Base-by-base conservation (phyloP, 2,329 filamentous ascomycete genomes). In the Diaporthe vexans region DNA sequence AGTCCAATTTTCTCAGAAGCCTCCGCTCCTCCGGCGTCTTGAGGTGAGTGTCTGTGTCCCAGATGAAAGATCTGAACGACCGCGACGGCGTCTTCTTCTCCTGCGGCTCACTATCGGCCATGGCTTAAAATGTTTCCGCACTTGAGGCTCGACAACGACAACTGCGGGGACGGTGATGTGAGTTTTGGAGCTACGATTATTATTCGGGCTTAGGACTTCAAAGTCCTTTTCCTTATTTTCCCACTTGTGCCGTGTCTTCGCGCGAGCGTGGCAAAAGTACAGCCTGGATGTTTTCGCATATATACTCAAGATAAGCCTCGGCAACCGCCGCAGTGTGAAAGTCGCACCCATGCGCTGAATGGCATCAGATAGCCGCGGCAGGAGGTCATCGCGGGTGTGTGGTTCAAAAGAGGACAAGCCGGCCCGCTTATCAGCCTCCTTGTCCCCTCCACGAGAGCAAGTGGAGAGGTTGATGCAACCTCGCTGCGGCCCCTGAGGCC, bases 1-100 rank as follows among this genome's bases (percentile, higher is more conserved):
- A 57, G 74, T 81, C 80, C 29, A 81, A 74, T 73, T 81, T 81
- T 26, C 75, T 75, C 7, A 81, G 73, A 9, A 81, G 75, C 15
- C 54, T 72, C 5, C 77, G 75, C 73, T 81, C 80, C 26, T 78
- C 78, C 5, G 74, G 72, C 26, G 63, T 76, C 71, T 81, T 80
- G 56, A 80, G 77, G 67, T 79, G 78, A 21, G 78, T 78, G 69
- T 80, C 79, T 3, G 77, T 77, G 65, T 80, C 79, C 79, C 79
- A 80, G 37, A 80, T 79, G 76, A 78, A 80, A 13, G 78, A 79
- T 6, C 79, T 78, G n/a, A 73, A 73, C 40, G 59, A 65, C 43
- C 59, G 59, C 59, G 26, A 26, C 8, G 59, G 59, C 26, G 59
- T 26, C 40, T n/a, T 24, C 19, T 59, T 24, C 33, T 40, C 33